phyloP scores from a whole-genome alignment of 805 yeast genomes.

The Kazachstania psychrophila region DNA sequence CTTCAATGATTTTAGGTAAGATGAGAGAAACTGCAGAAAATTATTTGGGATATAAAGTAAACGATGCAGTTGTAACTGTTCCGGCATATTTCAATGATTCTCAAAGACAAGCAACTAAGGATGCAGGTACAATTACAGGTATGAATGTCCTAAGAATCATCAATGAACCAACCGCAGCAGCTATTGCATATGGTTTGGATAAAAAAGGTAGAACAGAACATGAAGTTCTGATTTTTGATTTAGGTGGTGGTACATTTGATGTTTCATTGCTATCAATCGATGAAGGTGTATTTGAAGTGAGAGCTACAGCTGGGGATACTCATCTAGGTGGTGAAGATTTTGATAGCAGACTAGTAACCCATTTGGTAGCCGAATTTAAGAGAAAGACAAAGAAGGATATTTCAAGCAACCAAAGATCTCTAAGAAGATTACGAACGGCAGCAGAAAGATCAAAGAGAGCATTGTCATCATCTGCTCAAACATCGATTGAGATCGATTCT shows the following conservation, averaged over 20 bases:
- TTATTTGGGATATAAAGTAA: constrained; percentile 67
- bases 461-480: constrained; percentile 88
- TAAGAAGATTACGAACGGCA: constrained; percentile 93
- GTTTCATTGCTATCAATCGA: constrained; percentile 82
- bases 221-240: constrained; percentile 82
- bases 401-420: constrained; percentile 81
- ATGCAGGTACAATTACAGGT: constrained; percentile 93
- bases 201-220: constrained; percentile 67
- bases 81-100: constrained; percentile 87
- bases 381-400: constrained; percentile 90
- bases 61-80: constrained; percentile 66
- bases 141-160: constrained; percentile 87
- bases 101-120: constrained; percentile 90
- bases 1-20: constrained; percentile 82
- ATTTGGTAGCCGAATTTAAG: constrained; percentile 85
- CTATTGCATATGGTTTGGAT: constrained; percentile 89
- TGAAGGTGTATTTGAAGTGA: constrained; percentile 92
- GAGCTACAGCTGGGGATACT: constrained; percentile 63
- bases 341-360: constrained; percentile 85
- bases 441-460: constrained; percentile 98
- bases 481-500: constrained; percentile 89
- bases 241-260: constrained; percentile 97
- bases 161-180: constrained; percentile 95
- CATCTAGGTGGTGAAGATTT: constrained; percentile 87
- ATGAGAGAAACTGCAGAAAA: constrained; percentile 87